Base-by-base conservation (phyloP, 345 rosid species). In the Rhizophora apiculata region DNA sequence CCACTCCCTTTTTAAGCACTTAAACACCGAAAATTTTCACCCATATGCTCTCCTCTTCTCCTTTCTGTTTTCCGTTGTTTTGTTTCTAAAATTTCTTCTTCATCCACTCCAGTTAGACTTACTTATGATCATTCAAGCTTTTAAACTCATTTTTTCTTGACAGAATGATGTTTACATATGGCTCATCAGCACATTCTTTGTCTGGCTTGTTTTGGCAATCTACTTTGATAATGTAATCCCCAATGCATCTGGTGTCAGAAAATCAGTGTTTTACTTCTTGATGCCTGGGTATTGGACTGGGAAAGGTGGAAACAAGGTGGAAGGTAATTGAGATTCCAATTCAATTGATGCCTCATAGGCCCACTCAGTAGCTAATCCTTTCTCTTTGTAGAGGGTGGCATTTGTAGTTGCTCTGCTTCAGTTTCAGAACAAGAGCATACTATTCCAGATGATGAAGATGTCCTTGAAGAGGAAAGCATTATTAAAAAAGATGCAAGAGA, bases 261-360 rank as follows among this genome's bases (percentile, higher is more conserved):
- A 87, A 79, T 77, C 97, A 48, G 10, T 80, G 32, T 80, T 87
- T 78, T 94, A 89, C 81, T 89, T 94, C 82, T 74, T 94, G 21
- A 85, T 82, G 34, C 96, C 90, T 27, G 87, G 90, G 37, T 89
- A 86, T 73, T 91, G 98, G 98, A 89, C 89, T 0, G 97, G 96
- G 74, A 91, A 72, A 79, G 96, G 95, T 70, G 96, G 98, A 78
- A 78, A 72, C 82, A 84, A 81, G 72, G 85, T 77, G 36, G 72
- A 81, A 91, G 97, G 97, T 89, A 76, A 74, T 36, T 60, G 29
- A 66, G n/a, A 69, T 80, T 55, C 26, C n/a, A 60, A 60, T 65
- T 60, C 52, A 55, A 39, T 68, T 63, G 46, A 43, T 62, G 30
- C 19, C 21, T 69, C 34, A 27, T 15, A 55, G 68, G 26, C 24